Evolutionary conservation across 169 alveolate species (phyloP).

Genomic region (Plasmodium ovale): DNA sequence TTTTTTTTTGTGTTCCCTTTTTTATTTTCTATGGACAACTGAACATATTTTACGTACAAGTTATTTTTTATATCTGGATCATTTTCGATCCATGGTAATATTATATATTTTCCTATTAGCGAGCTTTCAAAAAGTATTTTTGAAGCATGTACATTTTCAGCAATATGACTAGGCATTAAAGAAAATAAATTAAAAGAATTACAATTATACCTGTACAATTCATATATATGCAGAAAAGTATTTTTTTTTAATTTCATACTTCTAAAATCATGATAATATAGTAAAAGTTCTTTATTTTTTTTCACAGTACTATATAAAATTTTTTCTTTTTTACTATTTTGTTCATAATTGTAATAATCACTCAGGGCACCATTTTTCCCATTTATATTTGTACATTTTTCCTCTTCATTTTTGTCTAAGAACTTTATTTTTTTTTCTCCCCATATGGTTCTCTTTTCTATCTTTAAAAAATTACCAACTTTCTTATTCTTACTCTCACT

Average conservation of each 20-base stretch:
- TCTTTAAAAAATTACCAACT: not conserved
- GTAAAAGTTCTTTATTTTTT: slow-evolving; percentile 38
- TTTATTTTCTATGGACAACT: slow-evolving; percentile 14
- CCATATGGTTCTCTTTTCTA: not conserved
- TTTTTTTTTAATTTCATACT: slow-evolving; percentile 44
- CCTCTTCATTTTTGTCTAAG: slow-evolving; percentile 17
- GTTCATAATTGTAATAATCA: not conserved
- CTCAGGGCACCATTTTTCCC: not conserved
- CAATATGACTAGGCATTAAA: slow-evolving; percentile 67
- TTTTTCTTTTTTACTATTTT: slow-evolving; percentile 27
- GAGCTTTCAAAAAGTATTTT: slow-evolving; percentile 78
- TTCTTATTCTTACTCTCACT: not conserved
- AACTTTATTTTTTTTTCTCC: slow-evolving; percentile 23
- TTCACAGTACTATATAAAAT: not conserved
- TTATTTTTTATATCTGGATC: slow-evolving; percentile 80
- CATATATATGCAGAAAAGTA: slow-evolving; percentile 51
- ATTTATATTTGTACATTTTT: not conserved
- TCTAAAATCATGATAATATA: slow-evolving; percentile 75
- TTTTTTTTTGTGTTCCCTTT: not conserved
- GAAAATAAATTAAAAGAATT: slow-evolving; percentile 41
- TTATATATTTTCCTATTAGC: slow-evolving; percentile 78
- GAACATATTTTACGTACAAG: slow-evolving; percentile 69
- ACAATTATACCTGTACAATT: slow-evolving; percentile 43
- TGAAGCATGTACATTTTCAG: slow-evolving; percentile 43
- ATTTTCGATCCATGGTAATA: slow-evolving; percentile 83